These are phyloP conservation scores for Taphrina communis DNA, from an alignment of 1,139 yeast genomes.

Conservation along the genomic window DNA sequence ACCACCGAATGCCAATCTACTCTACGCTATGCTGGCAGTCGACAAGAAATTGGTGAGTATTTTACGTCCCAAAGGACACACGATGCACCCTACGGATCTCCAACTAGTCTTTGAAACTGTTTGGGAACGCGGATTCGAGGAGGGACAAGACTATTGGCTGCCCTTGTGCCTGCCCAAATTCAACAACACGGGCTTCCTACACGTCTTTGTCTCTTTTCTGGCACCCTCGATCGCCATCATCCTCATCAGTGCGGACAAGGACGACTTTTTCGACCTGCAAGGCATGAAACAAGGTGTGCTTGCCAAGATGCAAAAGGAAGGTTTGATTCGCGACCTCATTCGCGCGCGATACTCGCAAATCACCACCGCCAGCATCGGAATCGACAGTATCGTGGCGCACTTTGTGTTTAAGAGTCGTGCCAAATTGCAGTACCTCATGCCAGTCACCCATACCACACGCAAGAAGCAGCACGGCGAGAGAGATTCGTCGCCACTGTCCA, in stretches of 20 bases:
- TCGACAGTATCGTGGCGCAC: conserved; percentile 73
- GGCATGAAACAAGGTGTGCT: conserved; percentile 63
- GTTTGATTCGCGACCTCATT: conserved; percentile 52
- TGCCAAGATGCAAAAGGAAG: conserved; percentile 52
- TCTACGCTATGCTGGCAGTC: conserved; percentile 68
- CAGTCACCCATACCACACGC: conserved; percentile 46
- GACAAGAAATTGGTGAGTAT: conserved; percentile 65
- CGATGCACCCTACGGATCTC: conserved; percentile 71
- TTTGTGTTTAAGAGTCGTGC: conserved; percentile 76
- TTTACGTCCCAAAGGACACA: conserved; percentile 66
- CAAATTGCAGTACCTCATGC: conserved; percentile 65
- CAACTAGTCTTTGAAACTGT: conserved; percentile 68
- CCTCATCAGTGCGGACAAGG: conserved; percentile 80
- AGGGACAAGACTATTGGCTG: conserved; percentile 78
- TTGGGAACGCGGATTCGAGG: conserved; percentile 60
- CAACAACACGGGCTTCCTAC: conserved; percentile 83
- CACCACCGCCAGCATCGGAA: conserved; percentile 58
- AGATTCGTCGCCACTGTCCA: not conserved
- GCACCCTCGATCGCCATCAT: conserved; percentile 64
- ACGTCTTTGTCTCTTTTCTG: conserved; percentile 74
- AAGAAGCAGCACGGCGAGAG: not conserved
- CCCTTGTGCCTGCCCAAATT: conserved; percentile 92
- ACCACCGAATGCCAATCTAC: conserved; percentile 50
- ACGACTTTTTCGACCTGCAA: conserved; percentile 77
- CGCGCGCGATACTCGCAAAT: conserved; percentile 54